Evolutionary conservation across 805 yeast species (phyloP), one percentile per base, ranked within the genome.

Genomic region (Blastobotrys parvus): DNA sequence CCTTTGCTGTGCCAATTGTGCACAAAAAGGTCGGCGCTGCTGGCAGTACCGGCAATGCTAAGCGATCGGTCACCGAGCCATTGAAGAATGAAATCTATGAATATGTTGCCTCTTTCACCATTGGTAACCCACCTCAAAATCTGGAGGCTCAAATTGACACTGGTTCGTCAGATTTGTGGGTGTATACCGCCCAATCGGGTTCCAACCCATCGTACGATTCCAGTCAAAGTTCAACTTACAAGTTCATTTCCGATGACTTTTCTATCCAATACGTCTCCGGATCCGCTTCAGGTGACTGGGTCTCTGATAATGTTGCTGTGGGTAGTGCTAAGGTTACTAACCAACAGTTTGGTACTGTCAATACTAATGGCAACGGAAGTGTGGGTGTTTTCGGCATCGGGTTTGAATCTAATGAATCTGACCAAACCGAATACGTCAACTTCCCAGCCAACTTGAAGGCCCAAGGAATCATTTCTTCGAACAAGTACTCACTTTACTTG

Each of bases 141-240:
- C 64, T 80, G 4, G 65, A 64, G 2, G 75, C 79, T 3, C 57
- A 77, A 33, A 54, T 80, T n/a, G 87, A 81, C 54, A 80, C 87
- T 2, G 88, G 87, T 1, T 79, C 86, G 0, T 70, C 81, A 0
- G 86, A 80, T 55, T 56, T 80, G 35, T 79, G 82, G 82, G 73
- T 80, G 5, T 64, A 61, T 49, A 51, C 45, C 29, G 8, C 54
- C 4, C 41, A 38, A 4, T 36, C 40, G 10, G 38, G 31, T 17
- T 44, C 42, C 2, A 18, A 17, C 20, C n/a, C 23, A n/a, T 23
- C 32, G 21, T 45, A 42, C 42, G 36, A 37, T 36, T 17, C 23
- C 11, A 33, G 35, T 34, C 36, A 42, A n/a, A 48, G 55, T 11
- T 45, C 54, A 10, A 46, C 59, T 11, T 51, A 43, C 44, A 31